A percentile compares a stretch with the other conserved stretches of the same genome.
phyloP scores from a whole-genome alignment of 2,329 filamentous ascomycete species.

The Trichophyton mentagrophytes region DNA sequence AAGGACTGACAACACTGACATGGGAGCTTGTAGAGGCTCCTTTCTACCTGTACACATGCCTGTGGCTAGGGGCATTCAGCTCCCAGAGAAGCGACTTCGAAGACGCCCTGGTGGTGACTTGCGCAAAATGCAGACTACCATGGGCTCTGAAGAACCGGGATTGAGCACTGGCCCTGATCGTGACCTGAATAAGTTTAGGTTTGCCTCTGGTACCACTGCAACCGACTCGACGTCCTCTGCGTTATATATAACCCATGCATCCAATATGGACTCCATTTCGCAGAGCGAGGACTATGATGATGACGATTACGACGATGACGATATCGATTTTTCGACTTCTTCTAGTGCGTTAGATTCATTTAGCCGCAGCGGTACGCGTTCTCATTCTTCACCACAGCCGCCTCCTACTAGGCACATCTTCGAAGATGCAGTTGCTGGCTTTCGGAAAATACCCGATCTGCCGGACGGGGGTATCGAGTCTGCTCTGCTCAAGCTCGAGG shows the following conservation, averaged over 20 bases:
- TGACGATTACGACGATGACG: background rate
- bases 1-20: conserved; percentile 17
- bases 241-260: conserved; percentile 12
- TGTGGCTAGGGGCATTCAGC: conserved; percentile 12
- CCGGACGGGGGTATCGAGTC: conserved; percentile 83
- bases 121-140: conserved; percentile 51
- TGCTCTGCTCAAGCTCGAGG: conserved; percentile 83
- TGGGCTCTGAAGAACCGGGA: conserved; percentile 20
- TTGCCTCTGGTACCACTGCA: conserved; percentile 25
- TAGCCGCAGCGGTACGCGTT: conserved; percentile 37
- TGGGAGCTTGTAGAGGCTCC: background rate
- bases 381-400: conserved; percentile 20
- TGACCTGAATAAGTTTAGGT: conserved; percentile 23
- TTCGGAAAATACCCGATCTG: conserved; percentile 81
- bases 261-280: background rate
- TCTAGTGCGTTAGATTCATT: conserved; percentile 30
- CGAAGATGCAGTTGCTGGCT: conserved; percentile 72
- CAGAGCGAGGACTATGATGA: conserved; percentile 7
- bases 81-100: conserved; percentile 36
- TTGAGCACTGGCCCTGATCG: conserved; percentile 40
- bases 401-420: conserved; percentile 57
- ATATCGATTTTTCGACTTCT: conserved; percentile 16
- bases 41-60: background rate
- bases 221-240: conserved; percentile 16
- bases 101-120: conserved; percentile 64